Evolutionary conservation across 225 moss, liverwort and hornwort species (phyloP), one percentile per base, ranked within the genome.

Genomic region (Takakia lepidozioides): DNA sequence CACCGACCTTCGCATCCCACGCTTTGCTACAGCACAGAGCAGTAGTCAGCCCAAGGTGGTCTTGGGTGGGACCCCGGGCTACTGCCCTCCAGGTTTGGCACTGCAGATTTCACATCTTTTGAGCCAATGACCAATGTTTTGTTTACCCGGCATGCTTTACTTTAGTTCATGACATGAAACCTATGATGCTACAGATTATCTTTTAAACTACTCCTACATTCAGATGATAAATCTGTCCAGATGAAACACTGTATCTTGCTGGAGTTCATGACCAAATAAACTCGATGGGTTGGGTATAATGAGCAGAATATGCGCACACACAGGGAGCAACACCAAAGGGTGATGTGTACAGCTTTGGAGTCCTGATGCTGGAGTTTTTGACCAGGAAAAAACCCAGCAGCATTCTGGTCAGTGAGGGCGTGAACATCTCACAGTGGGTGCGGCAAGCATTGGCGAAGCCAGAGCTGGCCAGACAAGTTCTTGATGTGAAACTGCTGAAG

Each of bases 301-400:
- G n/a, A n/a, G n/a, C n/a, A 43, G 43, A 43, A 43, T 43, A 17
- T 20, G 18, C 19, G 3, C 2, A 43, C 19, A 43, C 3, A 8
- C 17, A 43, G 10, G 19, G 19, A 19, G 20, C 43, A 20, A 43
- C 43, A 6, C 18, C 19, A 19, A 18, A 43, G 17, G 19, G 43
- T 20, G 43, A 43, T 43, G 43, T 43, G 3, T 43, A 43, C 43
- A 43, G 43, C 43, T 43, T 18, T 20, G 43, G 43, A 4, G 10
- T 43, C 4, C 10, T 43, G 10, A 9, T 43, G 3, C 10, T 43
- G n/a, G 43, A 43, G 10, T 4, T 43, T 3, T 20, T 43, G 43
- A 43, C 43, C 10, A 3, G 43, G 10, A 43, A 43, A 10, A 43
- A 43, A 43, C 43, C 43, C 4, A 19, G 10, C 18, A 43, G 43